Evolutionary conservation across 495 filamentous ascomycete genomes (phyloP).

Genomic region (Aspergillus incahuasiensis): DNA sequence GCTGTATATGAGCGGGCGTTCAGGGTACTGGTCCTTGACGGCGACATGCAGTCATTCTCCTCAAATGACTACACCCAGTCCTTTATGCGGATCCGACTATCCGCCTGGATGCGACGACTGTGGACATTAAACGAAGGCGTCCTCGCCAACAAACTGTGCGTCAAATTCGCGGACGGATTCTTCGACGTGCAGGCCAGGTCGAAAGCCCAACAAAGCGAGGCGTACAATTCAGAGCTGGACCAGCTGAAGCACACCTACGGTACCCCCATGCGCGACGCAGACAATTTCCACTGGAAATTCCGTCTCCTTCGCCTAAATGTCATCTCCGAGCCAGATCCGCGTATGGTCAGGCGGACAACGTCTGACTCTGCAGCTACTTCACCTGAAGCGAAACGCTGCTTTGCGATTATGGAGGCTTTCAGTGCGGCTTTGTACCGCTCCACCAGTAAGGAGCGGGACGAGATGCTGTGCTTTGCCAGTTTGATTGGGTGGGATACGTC

Average conservation of each 20-base stretch:
- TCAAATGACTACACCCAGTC: neutral
- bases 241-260: neutral
- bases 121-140: slow-evolving; percentile 8
- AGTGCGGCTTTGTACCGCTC: slow-evolving; percentile 3
- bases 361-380: neutral
- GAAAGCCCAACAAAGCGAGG: neutral
- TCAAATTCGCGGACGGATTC: slow-evolving; percentile 3
- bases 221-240: neutral
- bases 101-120: slow-evolving; percentile 5
- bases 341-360: neutral
- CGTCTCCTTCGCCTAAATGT: slow-evolving; percentile 1
- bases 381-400: neutral
- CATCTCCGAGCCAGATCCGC: slow-evolving; percentile 2
- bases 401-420: slow-evolving; percentile 7
- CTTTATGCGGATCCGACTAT: slow-evolving; percentile 4
- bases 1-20: slow-evolving; percentile 3
- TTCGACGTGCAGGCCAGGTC: neutral
- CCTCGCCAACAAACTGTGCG: neutral
- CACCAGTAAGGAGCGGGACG: slow-evolving; percentile 6
- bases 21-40: neutral
- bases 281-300: slow-evolving; percentile 7
- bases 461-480: slow-evolving; percentile 8
- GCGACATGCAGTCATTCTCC: neutral
- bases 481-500: slow-evolving; percentile 5
- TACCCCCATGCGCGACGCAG: slow-evolving; percentile 1